These are phyloP conservation scores for Syzygium syzygioides DNA, from an alignment of 441 rosid genomes.

Conservation along the genomic window DNA sequence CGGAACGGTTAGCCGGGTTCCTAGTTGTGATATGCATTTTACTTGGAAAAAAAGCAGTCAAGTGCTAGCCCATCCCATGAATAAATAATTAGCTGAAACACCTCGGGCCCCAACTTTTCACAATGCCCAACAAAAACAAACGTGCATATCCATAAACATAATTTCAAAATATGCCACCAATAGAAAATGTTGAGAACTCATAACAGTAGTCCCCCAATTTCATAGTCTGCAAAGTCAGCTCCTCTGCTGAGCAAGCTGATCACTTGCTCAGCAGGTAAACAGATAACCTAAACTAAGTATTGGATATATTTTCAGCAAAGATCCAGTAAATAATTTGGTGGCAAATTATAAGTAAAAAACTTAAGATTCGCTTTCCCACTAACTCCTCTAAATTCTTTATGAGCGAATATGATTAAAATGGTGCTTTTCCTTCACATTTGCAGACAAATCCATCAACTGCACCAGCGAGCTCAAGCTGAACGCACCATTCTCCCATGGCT, in stretches of 20 bases:
- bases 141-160: background rate
- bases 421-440: background rate
- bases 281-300: background rate
- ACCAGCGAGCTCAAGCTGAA: background rate
- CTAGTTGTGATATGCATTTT: background rate
- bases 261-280: background rate
- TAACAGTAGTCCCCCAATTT: background rate
- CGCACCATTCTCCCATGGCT: background rate
- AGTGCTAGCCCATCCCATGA: background rate
- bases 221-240: background rate
- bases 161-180: background rate
- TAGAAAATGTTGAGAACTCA: background rate
- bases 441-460: background rate
- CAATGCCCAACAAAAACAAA: background rate
- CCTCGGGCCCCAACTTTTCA: background rate
- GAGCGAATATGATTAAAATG: background rate
- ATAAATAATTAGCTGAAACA: background rate
- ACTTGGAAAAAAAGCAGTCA: background rate
- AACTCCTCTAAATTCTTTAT: background rate
- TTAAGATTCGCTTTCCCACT: background rate
- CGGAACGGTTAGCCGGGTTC: background rate
- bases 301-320: background rate
- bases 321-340: background rate
- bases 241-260: background rate
- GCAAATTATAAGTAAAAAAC: background rate